Percentiles rank a stretch among this genome's conserved stretches.
Conservation (phyloP, 441 rosid genomes). For the Oxalis stricta region DNA sequence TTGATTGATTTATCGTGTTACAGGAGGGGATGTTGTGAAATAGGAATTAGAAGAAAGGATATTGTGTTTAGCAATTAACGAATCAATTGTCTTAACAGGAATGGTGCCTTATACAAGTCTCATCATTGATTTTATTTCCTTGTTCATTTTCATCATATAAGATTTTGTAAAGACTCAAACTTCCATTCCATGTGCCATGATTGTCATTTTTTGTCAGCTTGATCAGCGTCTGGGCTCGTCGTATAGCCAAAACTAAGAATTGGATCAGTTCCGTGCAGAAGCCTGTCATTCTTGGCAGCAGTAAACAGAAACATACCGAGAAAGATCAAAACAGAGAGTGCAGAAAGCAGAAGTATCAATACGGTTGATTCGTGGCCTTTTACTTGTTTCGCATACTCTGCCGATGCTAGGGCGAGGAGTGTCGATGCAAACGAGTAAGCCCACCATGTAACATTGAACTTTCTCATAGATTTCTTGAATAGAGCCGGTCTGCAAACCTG, state of each 20-base stretch:
- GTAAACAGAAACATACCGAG: conserved; percentile 39
- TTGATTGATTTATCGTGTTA: no score
- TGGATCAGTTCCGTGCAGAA: conserved; percentile 22
- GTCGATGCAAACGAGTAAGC: conserved; percentile 43
- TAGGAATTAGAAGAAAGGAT: no score
- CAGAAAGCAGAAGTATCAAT: conserved; percentile 27
- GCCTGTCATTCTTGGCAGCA: conserved; percentile 17
- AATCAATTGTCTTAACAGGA: no score
- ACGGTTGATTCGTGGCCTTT: conserved; percentile 17
- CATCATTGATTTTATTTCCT: no score
- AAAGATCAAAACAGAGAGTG: conserved; percentile 31
- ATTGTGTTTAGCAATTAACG: no score
- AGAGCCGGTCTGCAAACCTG: conserved; percentile 48
- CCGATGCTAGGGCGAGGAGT: conserved; percentile 38
- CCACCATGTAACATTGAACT: conserved; percentile 56
- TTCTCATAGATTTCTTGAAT: conserved; percentile 46
- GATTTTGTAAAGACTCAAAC: no score
- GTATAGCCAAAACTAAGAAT: conserved; percentile 9
- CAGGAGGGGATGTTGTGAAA: no score
- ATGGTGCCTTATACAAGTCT: no score
- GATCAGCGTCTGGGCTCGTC: conserved; percentile 1
- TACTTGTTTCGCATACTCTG: conserved; percentile 33
- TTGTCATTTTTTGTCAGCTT: not conserved
- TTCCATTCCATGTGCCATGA: not conserved
- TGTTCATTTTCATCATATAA: no score